phyloP scores from a whole-genome alignment of 148 eudicot species.

The Rhododendron henanense region DNA sequence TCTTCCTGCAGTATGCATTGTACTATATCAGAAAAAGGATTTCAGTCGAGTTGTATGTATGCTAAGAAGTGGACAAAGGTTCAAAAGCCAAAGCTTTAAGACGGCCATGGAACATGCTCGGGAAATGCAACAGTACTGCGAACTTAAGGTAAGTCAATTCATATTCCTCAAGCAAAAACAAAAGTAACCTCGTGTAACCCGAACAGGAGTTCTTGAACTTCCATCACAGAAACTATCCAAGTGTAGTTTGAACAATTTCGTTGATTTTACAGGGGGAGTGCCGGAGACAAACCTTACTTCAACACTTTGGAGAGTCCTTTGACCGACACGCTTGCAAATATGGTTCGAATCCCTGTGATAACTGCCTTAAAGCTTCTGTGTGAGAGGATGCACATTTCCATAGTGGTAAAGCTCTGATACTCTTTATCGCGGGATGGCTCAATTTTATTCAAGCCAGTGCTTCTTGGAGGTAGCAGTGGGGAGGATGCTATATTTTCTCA shows the following conservation, averaged over 20 bases:
- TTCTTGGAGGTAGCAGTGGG: neutral
- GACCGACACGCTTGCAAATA: conserved; percentile 56
- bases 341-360: conserved; percentile 89
- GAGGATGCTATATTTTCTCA: neutral
- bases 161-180: neutral
- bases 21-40: conserved; percentile 85
- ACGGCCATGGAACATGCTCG: conserved; percentile 85
- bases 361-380: conserved; percentile 54
- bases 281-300: conserved; percentile 78
- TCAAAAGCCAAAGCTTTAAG: conserved; percentile 63
- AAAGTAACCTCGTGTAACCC: neutral
- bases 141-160: conserved; percentile 60
- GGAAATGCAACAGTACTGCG: conserved; percentile 88
- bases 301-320: conserved; percentile 86
- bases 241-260: neutral
- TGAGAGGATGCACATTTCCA: conserved; percentile 15
- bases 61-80: conserved; percentile 73
- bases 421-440: neutral
- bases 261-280: conserved; percentile 61
- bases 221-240: neutral
- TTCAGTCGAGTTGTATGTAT: conserved; percentile 94
- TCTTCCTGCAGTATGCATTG: conserved; percentile 68
- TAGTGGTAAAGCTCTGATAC: neutral
- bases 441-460: neutral
- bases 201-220: neutral